Base-by-base conservation (phyloP, 495 filamentous ascomycete species). In the Lindgomyces ingoldianus region DNA sequence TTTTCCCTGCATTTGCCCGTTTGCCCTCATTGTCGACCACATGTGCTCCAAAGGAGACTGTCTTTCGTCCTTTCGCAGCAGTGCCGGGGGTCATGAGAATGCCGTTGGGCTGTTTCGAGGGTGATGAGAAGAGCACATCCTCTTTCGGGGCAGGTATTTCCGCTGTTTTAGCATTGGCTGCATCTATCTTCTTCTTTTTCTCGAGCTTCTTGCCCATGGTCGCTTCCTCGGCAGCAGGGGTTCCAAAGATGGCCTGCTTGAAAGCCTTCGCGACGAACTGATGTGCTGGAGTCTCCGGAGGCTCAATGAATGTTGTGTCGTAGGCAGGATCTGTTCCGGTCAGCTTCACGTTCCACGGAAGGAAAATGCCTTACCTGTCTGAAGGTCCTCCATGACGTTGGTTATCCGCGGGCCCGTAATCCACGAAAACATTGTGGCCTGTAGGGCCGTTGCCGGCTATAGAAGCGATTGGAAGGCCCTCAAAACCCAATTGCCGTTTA, bases 191-290 rank as follows among this genome's bases (percentile, higher is more conserved):
- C 24, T 21, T 19, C 30, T 64, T 69, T 53, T 62, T 70, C 18
- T 70, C 55, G 10, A 50, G 48, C 46, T 50, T 53, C 36, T 67
- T 69, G 21, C 21, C 26, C 8, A 26, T 18, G 42, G 48, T 62
- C 36, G 66, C 55, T 44, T 73, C 68, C 59, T 45, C 52, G 55
- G 82, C 75, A 0, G 79, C 75, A 22, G 79, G 91, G 2, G 91
- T 93, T 33, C 95, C 94, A 79, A 96, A 98, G 36, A 98, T 74
- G 18, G 90, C 92, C 57, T 89, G 92, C 70, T 90, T 94, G 75
- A 98, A 86, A 18, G 94, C 95, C 70, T 93, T 91, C 59, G 94
- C 84, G 12, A 93, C 93, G 78, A 98, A 98, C 1, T 96, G 84
- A 22, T 93, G 91, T 25, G 91, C 95, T 11, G 94, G 95, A 4